Percentiles rank a stretch among this genome's conserved stretches.
Conservation (phyloP, 2,329 filamentous ascomycete species). For the Hortaea sp. region DNA sequence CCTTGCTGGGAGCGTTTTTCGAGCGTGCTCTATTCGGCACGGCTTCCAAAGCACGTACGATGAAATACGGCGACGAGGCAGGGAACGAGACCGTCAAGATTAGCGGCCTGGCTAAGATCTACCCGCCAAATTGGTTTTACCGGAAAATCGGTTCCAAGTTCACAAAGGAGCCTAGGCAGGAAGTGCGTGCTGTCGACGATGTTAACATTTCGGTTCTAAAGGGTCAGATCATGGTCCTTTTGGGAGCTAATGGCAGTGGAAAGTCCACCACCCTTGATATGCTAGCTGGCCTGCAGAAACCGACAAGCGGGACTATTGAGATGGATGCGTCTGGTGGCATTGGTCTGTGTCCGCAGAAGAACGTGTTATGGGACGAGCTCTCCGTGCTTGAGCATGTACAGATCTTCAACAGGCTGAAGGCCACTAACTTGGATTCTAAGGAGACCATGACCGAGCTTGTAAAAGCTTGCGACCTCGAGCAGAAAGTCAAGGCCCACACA, state of each 20-base stretch:
- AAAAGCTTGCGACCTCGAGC: slow-evolving; percentile 59
- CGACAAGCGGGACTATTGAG: slow-evolving; percentile 66
- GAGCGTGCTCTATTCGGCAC: slow-evolving; percentile 70
- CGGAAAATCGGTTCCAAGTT: slow-evolving; percentile 38
- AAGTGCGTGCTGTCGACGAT: slow-evolving; percentile 68
- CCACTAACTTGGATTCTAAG: slow-evolving; percentile 50
- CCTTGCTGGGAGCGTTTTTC: slow-evolving; percentile 61
- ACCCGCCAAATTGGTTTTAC: slow-evolving; percentile 53
- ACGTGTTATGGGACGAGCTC: slow-evolving; percentile 83
- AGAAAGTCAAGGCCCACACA: slow-evolving; percentile 62
- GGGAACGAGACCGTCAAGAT: slow-evolving; percentile 54
- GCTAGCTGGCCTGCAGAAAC: slow-evolving; percentile 70
- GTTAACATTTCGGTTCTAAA: slow-evolving; percentile 61
- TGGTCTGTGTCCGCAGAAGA: slow-evolving; percentile 84
- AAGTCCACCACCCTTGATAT: slow-evolving; percentile 85
- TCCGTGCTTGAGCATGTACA: slow-evolving; percentile 75
- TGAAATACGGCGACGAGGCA: slow-evolving; percentile 20
- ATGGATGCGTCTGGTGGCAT: slow-evolving; percentile 71
- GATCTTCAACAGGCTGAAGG: slow-evolving; percentile 77
- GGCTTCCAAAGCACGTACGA: slow-evolving; percentile 44
- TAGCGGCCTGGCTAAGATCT: slow-evolving; percentile 66
- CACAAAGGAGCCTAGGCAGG: slow-evolving; percentile 43
- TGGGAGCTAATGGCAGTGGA: slow-evolving; percentile 83
- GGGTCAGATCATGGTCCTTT: slow-evolving; percentile 75
- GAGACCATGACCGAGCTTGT: slow-evolving; percentile 55